phyloP scores from a whole-genome alignment of 441 rosid species.

The Iberis amara region DNA sequence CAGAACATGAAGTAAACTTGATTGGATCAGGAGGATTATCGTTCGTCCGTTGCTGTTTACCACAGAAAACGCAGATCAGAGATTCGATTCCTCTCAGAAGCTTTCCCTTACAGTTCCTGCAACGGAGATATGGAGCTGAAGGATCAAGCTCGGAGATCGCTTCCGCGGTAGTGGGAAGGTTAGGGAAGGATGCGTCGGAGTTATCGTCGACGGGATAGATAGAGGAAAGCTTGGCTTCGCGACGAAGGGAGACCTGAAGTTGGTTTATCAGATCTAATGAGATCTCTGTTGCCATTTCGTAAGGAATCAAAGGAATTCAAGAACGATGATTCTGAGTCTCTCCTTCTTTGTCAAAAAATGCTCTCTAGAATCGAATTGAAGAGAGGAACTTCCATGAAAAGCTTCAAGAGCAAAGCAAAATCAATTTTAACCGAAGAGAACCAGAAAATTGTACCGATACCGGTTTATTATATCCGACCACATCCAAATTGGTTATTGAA shows the following conservation, averaged over 20 bases:
- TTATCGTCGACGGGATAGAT: slow-evolving; percentile 42
- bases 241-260: slow-evolving; percentile 59
- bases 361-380: background rate
- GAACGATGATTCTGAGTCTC: slow-evolving; percentile 1
- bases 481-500: too few species aligned
- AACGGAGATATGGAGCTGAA: slow-evolving; percentile 53
- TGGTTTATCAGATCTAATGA: slow-evolving; percentile 52
- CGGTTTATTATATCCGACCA: background rate
- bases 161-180: slow-evolving; percentile 40
- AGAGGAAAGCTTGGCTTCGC: slow-evolving; percentile 48
- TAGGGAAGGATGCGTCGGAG: slow-evolving; percentile 22
- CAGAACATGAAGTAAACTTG: slow-evolving; percentile 55
- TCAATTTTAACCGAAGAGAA: slow-evolving; percentile 17
- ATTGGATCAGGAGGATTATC: slow-evolving; percentile 56
- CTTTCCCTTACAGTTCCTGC: slow-evolving; percentile 58
- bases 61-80: slow-evolving; percentile 72
- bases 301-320: background rate
- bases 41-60: slow-evolving; percentile 39
- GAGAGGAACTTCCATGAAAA: background rate
- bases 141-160: slow-evolving; percentile 56
- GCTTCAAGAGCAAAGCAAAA: slow-evolving; percentile 7
- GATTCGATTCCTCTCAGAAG: slow-evolving; percentile 61
- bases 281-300: slow-evolving; percentile 51
- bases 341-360: background rate
- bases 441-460: background rate